Conservation (phyloP, 352 stramenopile genomes). For the Poterioochromonas sp. region DNA sequence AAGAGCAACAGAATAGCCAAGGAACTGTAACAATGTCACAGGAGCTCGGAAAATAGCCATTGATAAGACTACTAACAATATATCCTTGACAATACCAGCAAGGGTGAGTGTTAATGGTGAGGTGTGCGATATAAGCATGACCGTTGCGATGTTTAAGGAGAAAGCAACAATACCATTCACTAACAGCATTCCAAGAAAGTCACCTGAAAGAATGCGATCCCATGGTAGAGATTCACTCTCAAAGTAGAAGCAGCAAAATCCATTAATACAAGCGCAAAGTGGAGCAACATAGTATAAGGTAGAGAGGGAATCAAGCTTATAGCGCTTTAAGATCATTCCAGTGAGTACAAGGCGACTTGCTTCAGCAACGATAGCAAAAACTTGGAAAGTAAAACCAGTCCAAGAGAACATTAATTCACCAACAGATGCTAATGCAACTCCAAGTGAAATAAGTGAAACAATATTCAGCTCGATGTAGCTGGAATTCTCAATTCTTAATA, state of each 20-base stretch:
- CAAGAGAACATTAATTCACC: background rate
- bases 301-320: conserved; percentile 14
- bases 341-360: conserved; percentile 2
- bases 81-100: conserved; percentile 24
- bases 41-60: background rate
- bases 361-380: background rate
- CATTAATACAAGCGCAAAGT: background rate
- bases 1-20: conserved; percentile 2
- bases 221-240: background rate
- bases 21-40: background rate
- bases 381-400: conserved; percentile 23
- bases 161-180: conserved; percentile 14
- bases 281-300: conserved; percentile 28
- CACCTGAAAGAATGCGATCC: background rate
- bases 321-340: background rate
- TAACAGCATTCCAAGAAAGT: background rate
- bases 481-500: background rate
- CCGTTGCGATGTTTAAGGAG: conserved; percentile 16
- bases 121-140: conserved; percentile 4
- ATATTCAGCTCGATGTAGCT: conserved; percentile 8
- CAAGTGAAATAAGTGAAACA: conserved; percentile 12
- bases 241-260: background rate
- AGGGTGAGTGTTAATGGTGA: conserved; percentile 5
- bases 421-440: conserved; percentile 9
- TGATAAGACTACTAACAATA: conserved; percentile 9